Base-by-base conservation (phyloP, 768 basidiomycete genomes). In the Sutorius australiensis region DNA sequence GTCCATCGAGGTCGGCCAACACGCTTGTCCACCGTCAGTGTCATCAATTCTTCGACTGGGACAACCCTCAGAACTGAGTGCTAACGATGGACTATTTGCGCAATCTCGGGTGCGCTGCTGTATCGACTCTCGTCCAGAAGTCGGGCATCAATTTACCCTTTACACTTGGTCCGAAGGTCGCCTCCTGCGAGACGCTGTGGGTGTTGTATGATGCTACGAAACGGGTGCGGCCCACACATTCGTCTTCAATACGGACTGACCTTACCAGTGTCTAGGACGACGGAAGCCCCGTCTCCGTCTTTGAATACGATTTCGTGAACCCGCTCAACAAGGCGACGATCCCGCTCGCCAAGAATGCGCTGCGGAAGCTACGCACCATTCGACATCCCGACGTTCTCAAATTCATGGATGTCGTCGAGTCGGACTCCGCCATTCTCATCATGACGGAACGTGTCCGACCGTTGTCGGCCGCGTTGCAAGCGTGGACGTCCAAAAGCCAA, bases 351-450 rank as follows among this genome's bases (percentile, higher is more conserved):
- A 84, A 84, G 65, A 99, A 98, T 70, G 83, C 93, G 1, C 74
- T 98, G 43, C 84, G 89, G 51, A 98, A 95, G 67, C 76, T 98
- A 13, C 82, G 95, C 39, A 88, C 90, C 3, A 90, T 87, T 9
- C 83, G 97, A 33, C 97, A 99, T 77, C 97, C 97, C 0, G 94
- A 98, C 70, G 83, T 98, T 2, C 82, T 99, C 60, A 95, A 90
- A 67, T 98, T 95, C 72, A 82, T 99, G 75, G 97, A 98, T 57
- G 91, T 82, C 2, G 83, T 92, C 16, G 95, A 98, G 67, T 87
- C 92, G 2, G 97, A 98, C 47, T 80, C 82, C 12, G 80, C 80
- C 1, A 80, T 98, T 39, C 87, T 91, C 67, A 89, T 99, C 62
- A 89, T 98, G 78, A 99, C 97, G 1, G 97, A 99, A 70, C 86